Conservation (phyloP, 1,284 basidiomycete species). For the Pseudozyma tsukubaensis region DNA sequence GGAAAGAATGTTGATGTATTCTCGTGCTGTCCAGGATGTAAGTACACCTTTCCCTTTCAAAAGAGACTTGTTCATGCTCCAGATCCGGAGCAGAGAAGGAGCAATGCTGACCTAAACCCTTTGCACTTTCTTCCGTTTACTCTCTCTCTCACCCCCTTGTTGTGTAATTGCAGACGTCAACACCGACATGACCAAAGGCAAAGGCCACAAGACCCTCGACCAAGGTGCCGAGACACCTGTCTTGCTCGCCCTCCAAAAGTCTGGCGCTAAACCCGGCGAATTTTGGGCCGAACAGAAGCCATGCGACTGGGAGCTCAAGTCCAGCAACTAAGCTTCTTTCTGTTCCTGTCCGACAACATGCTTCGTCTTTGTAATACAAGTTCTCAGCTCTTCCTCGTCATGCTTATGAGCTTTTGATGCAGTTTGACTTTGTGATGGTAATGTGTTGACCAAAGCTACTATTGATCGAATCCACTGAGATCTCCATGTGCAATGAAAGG, state of each 20-base stretch:
- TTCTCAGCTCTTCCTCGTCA: too few species aligned
- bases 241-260: conserved; percentile 51
- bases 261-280: conserved; percentile 46
- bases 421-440: background rate
- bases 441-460: background rate
- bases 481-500: conserved; percentile 47
- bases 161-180: conserved; percentile 45
- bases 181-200: conserved; percentile 61
- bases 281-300: conserved; percentile 44
- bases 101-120: too few species aligned
- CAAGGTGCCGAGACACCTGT: conserved; percentile 67
- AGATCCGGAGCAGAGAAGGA: too few species aligned
- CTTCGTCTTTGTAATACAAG: background rate
- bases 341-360: background rate
- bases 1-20: conserved; percentile 50
- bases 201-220: conserved; percentile 59
- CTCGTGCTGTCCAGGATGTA: conserved; percentile 64
- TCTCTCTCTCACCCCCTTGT: background rate
- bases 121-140: background rate
- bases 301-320: conserved; percentile 26
- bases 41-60: background rate
- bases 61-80: background rate
- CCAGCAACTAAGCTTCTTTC: background rate
- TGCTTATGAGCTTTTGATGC: too few species aligned
- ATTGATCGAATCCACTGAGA: conserved; percentile 43